Percentiles rank a stretch among this genome's conserved stretches.
Evolutionary conservation across 208 protist genomes (phyloP).

Genomic region (Trypanosomatidae sp.): DNA sequence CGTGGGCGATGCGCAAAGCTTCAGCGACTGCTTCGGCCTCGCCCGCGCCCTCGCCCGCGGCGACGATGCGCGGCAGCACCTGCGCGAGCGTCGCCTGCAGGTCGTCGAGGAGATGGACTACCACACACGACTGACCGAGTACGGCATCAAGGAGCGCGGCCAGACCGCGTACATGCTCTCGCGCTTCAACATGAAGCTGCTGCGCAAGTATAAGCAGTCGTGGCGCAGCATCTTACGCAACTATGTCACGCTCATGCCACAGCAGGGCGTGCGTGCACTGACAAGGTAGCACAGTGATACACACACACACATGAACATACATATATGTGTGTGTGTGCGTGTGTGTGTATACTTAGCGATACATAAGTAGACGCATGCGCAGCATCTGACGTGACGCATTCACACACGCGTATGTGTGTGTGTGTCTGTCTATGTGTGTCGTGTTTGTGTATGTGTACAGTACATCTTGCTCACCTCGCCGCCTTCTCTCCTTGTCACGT

Average conservation of each 20-base stretch:
- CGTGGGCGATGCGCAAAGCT: slow-evolving; percentile 79
- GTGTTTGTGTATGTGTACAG: too few species aligned
- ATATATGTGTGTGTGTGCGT: too few species aligned
- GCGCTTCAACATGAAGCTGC: slow-evolving; percentile 85
- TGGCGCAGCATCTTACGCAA: slow-evolving; percentile 80
- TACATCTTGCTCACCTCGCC: too few species aligned
- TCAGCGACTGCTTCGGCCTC: slow-evolving; percentile 85
- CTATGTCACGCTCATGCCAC: slow-evolving; percentile 72
- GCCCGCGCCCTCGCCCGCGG: slow-evolving; percentile 55
- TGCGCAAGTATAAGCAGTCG: slow-evolving; percentile 81
- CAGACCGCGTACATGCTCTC: slow-evolving; percentile 82
- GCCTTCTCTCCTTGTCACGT: too few species aligned
- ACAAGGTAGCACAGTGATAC: too few species aligned
- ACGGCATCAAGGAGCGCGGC: slow-evolving; percentile 71
- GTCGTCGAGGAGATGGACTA: slow-evolving; percentile 85
- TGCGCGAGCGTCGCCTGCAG: slow-evolving; percentile 71
- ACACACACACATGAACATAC: too few species aligned
- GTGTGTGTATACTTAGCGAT: too few species aligned
- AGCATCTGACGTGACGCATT: too few species aligned
- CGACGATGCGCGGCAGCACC: slow-evolving; percentile 55
- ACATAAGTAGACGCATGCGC: too few species aligned
- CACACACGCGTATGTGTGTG: too few species aligned
- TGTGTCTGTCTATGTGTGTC: too few species aligned
- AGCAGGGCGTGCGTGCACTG: too few species aligned
- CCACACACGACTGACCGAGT: slow-evolving; percentile 59